Percentiles rank a stretch among this genome's conserved stretches.
phyloP scores from a whole-genome alignment of 805 yeast genomes.

The Teunomyces aglyptinius region DNA sequence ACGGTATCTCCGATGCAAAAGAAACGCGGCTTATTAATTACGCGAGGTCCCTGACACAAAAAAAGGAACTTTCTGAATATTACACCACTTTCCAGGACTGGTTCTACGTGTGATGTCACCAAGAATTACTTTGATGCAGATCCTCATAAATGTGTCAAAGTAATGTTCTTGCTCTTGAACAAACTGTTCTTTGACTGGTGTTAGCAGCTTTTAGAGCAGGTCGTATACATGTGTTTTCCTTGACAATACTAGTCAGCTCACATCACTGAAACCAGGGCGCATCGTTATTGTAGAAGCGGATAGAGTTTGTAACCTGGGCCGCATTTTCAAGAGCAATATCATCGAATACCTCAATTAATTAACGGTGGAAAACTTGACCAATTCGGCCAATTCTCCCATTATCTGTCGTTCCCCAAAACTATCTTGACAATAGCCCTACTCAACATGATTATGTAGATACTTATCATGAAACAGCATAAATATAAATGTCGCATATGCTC shows the following conservation, averaged over 20 bases:
- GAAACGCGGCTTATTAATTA: no score
- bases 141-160: conserved; percentile 38
- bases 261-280: conserved; percentile 51
- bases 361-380: conserved; percentile 22
- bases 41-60: no score
- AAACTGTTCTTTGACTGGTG: conserved; percentile 36
- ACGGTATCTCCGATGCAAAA: no score
- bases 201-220: conserved; percentile 77
- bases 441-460: conserved; percentile 57
- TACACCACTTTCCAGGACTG: no score
- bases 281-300: conserved; percentile 86
- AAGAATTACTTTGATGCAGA: conserved; percentile 37
- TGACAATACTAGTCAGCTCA: conserved; percentile 15
- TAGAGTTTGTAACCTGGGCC: conserved; percentile 75
- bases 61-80: no score
- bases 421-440: conserved; percentile 61
- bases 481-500: conserved; percentile 59
- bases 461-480: conserved; percentile 64
- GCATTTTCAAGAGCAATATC: conserved; percentile 70
- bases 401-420: conserved; percentile 63
- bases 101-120: no score
- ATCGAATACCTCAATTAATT: conserved; percentile 32
- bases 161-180: conserved; percentile 26
- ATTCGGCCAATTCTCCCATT: conserved; percentile 9
- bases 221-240: conserved; percentile 72